Evolutionary conservation across 805 yeast species (phyloP).

Genomic region (Wickerhamomyces bovis): DNA sequence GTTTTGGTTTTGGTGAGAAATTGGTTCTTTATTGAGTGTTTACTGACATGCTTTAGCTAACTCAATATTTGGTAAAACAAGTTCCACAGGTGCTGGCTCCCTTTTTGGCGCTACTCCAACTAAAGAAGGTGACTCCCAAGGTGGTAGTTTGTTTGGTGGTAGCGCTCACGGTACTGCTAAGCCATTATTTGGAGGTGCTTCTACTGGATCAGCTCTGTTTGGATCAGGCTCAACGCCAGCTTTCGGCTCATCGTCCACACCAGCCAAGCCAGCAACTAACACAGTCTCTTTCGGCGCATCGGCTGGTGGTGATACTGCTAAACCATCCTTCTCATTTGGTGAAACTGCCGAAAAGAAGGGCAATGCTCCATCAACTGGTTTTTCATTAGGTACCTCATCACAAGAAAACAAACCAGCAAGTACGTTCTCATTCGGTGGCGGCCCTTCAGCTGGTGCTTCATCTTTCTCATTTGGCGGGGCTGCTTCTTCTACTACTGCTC

Average conservation of each 20-base stretch:
- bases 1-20: background rate
- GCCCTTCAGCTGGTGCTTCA: background rate
- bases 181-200: conserved; percentile 6
- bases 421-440: conserved; percentile 24
- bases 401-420: conserved; percentile 10
- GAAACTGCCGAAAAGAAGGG: conserved; percentile 9
- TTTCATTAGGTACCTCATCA: conserved; percentile 19
- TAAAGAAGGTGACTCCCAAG: conserved; percentile 2
- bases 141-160: conserved; percentile 2
- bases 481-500: background rate
- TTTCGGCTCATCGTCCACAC: conserved; percentile 11
- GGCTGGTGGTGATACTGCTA: conserved; percentile 2
- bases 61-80: conserved; percentile 17
- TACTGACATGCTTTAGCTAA: background rate
- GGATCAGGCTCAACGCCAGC: background rate
- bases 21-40: background rate
- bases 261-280: conserved; percentile 10
- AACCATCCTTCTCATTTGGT: conserved; percentile 1
- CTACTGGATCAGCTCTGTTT: background rate
- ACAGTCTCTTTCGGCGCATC: conserved; percentile 17
- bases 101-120: conserved; percentile 23
- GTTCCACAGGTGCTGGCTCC: conserved; percentile 19
- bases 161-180: conserved; percentile 1
- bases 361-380: conserved; percentile 14
- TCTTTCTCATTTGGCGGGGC: background rate